Conservation (phyloP, 2,329 filamentous ascomycete species). For the Cladosporium sp. region DNA sequence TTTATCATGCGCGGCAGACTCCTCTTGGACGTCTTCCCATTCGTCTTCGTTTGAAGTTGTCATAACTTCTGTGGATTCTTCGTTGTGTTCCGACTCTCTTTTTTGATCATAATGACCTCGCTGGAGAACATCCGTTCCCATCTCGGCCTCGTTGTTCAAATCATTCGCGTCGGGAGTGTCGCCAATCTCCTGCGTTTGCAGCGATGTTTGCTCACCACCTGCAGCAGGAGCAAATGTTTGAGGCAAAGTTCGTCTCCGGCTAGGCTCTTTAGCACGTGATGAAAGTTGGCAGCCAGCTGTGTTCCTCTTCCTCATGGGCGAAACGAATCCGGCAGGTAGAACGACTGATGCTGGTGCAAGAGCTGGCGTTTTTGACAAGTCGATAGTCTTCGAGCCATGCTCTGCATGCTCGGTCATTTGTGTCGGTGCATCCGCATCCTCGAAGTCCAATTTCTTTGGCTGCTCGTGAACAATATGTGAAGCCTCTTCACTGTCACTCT, state of each 20-base stretch:
- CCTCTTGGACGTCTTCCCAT: constrained; percentile 24
- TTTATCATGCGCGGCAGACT: neutral
- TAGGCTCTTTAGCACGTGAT: neutral
- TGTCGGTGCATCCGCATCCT: constrained; percentile 4
- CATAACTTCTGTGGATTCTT: no score
- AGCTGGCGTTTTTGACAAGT: no score
- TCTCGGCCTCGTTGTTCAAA: neutral
- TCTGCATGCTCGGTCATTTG: no score
- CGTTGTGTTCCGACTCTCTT: neutral
- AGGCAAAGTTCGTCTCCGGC: constrained; percentile 26
- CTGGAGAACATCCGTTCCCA: neutral
- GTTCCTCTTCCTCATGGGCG: constrained; percentile 20
- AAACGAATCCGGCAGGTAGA: constrained; percentile 31
- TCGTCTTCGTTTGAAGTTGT: constrained; percentile 13
- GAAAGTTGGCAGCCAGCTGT: neutral
- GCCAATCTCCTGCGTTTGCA: neutral
- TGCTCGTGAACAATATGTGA: no score
- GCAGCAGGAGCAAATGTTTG: constrained; percentile 21
- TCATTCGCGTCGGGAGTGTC: neutral
- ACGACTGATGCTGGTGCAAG: neutral
- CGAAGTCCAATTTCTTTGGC: constrained; percentile 5
- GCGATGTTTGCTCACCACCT: neutral
- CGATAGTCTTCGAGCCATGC: no score
- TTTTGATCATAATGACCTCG: neutral
- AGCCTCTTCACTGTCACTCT: constrained; percentile 16